Conservation (phyloP, 2,329 filamentous ascomycete genomes). For the Aspergillus sojae region DNA sequence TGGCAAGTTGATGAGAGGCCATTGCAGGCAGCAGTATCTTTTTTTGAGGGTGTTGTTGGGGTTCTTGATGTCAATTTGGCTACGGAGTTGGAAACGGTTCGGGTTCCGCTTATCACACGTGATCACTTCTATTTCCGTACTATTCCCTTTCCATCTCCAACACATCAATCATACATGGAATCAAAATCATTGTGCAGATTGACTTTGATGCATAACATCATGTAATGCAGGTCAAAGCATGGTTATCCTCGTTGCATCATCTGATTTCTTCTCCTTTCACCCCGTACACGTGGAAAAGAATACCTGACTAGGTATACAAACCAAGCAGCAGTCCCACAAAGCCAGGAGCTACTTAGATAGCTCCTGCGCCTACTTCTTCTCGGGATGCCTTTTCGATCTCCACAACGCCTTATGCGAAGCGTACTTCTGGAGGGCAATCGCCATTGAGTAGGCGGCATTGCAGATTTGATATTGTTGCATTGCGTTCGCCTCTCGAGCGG, state of each 20-base stretch:
- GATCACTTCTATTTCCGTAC: not conserved
- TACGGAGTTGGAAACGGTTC: not conserved
- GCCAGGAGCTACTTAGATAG: not conserved
- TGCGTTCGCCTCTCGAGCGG: not conserved
- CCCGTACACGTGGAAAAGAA: too few relatives aligned
- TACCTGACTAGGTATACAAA: too few relatives aligned
- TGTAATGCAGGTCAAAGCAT: not conserved
- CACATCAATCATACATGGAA: too few relatives aligned
- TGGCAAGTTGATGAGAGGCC: conserved; percentile 71
- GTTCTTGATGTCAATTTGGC: conserved; percentile 2
- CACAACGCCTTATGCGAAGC: not conserved
- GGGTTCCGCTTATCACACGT: conserved; percentile 3
- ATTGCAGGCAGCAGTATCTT: conserved; percentile 42
- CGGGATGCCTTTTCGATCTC: not conserved
- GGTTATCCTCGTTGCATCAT: not conserved
- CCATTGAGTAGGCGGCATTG: not conserved
- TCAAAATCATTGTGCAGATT: not conserved
- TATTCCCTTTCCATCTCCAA: not conserved
- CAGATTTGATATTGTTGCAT: not conserved
- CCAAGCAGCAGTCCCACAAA: too few relatives aligned
- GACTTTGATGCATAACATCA: not conserved
- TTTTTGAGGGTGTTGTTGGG: not conserved
- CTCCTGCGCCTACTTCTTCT: not conserved
- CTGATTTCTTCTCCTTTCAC: too few relatives aligned
- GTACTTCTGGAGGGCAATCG: not conserved